Evolutionary conservation across 495 filamentous ascomycete species (phyloP), one percentile per base, ranked within the genome.

Genomic region (Lepidopterella palustris): DNA sequence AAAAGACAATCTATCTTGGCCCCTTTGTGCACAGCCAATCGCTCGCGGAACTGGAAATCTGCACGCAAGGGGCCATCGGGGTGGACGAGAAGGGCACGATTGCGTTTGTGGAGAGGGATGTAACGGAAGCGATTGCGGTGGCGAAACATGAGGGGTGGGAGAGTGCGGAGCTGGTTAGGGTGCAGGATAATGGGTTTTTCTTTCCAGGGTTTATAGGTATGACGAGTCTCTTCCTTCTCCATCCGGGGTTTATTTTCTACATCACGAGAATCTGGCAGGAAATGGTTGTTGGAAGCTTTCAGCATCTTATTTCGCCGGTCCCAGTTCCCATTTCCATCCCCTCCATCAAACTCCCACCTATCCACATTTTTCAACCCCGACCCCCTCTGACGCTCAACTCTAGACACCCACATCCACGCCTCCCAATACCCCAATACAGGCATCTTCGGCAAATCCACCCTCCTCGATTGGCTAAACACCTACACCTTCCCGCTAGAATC

Each of bases 401-500:
- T 58, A 90, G 92, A 97, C 72, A 95, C 92, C 13, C 92, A 97
- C 72, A 87, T 95, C 62, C 92, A 97, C 72, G 92, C 92, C 47
- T 82, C 90, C 0, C 92, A 97, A 77, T 93, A 95, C 68, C 91
- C 92, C 57, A 97, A 97, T 66, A 78, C 82, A 5, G 92, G 92
- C 52, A 84, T 97, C 65, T 97, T 97, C 68, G 92, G 92, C 70
- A 87, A 86, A 50, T 84, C 86, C 2, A 95, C 90, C 18, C 83
- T 98, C 45, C 81, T 98, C 23, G 83, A 89, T 73, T 98, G 92
- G 92, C 81, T 98, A 4, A 77, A 90, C 61, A 89, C 78, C 3
- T 98, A 98, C 76, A 98, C 92, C n/a, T 98, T 95, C 73, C 92
- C 92, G 0, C 80, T 95, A 56, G 92, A 97, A 73, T 77, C 82